These are phyloP conservation scores for Boletus bicolor DNA, from an alignment of 768 basidiomycete genomes.

Conservation along the genomic window DNA sequence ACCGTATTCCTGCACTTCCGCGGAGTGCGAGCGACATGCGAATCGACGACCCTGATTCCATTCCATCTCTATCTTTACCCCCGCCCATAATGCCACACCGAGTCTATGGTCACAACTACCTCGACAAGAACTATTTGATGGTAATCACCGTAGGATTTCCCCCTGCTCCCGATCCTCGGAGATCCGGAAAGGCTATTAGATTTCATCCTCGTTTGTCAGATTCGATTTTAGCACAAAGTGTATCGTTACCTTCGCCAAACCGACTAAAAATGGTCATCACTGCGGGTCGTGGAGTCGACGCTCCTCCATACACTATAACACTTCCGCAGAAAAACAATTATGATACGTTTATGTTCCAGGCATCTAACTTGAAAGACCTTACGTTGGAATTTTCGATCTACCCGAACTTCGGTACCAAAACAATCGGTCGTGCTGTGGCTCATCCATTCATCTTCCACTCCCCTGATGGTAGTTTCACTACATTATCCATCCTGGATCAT, in stretches of 20 bases:
- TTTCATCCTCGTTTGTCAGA: constrained; percentile 74
- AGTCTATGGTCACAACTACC: constrained; percentile 94
- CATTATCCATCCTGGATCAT: constrained; percentile 86
- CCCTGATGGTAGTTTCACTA: constrained; percentile 50
- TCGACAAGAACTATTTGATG: constrained; percentile 82
- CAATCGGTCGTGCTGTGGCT: constrained; percentile 89
- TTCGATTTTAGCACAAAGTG: constrained; percentile 62
- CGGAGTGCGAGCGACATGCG: constrained; percentile 32
- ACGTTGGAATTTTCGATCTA: constrained; percentile 91
- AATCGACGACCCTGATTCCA: constrained; percentile 80
- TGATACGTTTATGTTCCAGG: constrained; percentile 84
- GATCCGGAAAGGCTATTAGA: constrained; percentile 50
- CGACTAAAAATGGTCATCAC: constrained; percentile 96
- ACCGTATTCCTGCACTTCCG: constrained; percentile 20
- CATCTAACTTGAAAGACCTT: constrained; percentile 66
- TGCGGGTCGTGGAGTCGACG: constrained; percentile 74
- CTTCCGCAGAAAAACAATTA: constrained; percentile 72
- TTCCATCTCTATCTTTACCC: constrained; percentile 91
- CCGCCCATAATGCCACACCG: constrained; percentile 98
- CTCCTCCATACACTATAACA: constrained; percentile 87
- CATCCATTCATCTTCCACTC: constrained; percentile 68
- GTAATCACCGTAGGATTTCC: constrained; percentile 75
- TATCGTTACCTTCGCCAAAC: constrained; percentile 63
- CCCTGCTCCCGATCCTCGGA: constrained; percentile 36
- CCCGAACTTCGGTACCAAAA: constrained; percentile 96